These are phyloP conservation scores for Ceratorhiza oryzae-sativae DNA, from an alignment of 1,284 basidiomycete species.

Conservation along the genomic window DNA sequence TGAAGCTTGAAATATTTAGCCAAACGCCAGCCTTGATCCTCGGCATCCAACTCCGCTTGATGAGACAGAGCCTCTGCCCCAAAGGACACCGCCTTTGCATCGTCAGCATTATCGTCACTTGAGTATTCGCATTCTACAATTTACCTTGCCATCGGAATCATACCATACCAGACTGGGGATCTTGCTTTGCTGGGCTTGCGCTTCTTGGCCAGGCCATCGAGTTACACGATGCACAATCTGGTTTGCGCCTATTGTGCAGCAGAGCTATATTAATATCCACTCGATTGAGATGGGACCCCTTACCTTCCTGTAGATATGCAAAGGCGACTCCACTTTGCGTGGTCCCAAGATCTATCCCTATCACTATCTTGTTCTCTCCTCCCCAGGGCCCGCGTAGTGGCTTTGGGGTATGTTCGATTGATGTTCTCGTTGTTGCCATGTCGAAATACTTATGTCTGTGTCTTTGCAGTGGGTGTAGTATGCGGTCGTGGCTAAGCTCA, in stretches of 20 bases:
- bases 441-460: not conserved
- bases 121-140: not conserved
- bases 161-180: slow-evolving; percentile 39
- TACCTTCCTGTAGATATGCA: slow-evolving; percentile 21
- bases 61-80: slow-evolving; percentile 32
- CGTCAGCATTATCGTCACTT: not conserved
- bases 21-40: slow-evolving; percentile 33
- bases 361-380: slow-evolving; percentile 35
- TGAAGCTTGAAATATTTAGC: slow-evolving; percentile 40
- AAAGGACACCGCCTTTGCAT: slow-evolving; percentile 18
- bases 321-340: slow-evolving; percentile 36
- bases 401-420: not conserved
- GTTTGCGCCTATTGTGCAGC: not conserved
- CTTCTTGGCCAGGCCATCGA: slow-evolving; percentile 39
- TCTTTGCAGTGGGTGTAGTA: too few species aligned
- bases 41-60: slow-evolving; percentile 6
- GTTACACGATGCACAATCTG: slow-evolving; percentile 21
- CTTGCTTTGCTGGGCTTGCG: slow-evolving; percentile 20
- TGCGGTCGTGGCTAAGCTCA: too few species aligned
- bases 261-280: not conserved
- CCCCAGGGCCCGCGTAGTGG: slow-evolving; percentile 33
- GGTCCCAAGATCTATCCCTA: slow-evolving; percentile 41
- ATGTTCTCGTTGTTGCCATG: not conserved
- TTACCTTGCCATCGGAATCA: slow-evolving; percentile 24
- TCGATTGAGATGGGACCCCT: not conserved